Conservation (phyloP, 1,284 basidiomycete genomes). For the Ustilago lituana region DNA sequence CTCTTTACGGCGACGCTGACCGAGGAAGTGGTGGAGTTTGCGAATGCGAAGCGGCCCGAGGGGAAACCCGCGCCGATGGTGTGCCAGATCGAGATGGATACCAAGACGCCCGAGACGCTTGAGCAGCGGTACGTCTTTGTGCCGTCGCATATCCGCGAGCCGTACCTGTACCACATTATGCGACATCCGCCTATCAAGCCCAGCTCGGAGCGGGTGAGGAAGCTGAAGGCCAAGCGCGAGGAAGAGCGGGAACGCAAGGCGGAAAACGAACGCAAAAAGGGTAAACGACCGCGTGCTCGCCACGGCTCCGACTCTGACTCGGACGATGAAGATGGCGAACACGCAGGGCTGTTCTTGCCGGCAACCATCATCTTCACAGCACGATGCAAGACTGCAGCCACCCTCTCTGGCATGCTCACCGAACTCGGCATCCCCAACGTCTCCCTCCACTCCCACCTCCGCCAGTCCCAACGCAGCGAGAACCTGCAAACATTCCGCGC, state of each 20-base stretch:
- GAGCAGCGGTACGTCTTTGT: slow-evolving; percentile 91
- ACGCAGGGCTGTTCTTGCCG: slow-evolving; percentile 69
- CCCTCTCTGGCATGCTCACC: slow-evolving; percentile 76
- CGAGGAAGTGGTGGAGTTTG: slow-evolving; percentile 82
- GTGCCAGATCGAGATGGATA: slow-evolving; percentile 79
- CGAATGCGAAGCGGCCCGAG: slow-evolving; percentile 76
- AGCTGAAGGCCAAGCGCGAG: slow-evolving; percentile 63
- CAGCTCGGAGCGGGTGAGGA: slow-evolving; percentile 51
- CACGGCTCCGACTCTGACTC: slow-evolving; percentile 24
- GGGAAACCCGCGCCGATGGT: slow-evolving; percentile 90
- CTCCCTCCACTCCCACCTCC: slow-evolving; percentile 90
- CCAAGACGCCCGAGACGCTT: slow-evolving; percentile 83
- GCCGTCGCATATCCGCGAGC: slow-evolving; percentile 92
- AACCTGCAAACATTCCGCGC: slow-evolving; percentile 89
- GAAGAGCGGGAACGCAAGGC: slow-evolving; percentile 44
- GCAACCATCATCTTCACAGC: slow-evolving; percentile 95
- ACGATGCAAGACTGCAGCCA: slow-evolving; percentile 83
- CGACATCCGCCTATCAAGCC: slow-evolving; percentile 76
- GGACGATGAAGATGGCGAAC: slow-evolving; percentile 39
- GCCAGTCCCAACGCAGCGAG: slow-evolving; percentile 84
- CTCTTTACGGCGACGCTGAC: slow-evolving; percentile 96
- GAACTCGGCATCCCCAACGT: slow-evolving; percentile 81
- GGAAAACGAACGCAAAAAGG: slow-evolving; percentile 40
- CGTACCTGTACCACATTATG: slow-evolving; percentile 89
- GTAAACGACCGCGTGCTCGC: slow-evolving; percentile 22